Base-by-base conservation (phyloP, 768 basidiomycete species). In the Lactifluus subvellereus region DNA sequence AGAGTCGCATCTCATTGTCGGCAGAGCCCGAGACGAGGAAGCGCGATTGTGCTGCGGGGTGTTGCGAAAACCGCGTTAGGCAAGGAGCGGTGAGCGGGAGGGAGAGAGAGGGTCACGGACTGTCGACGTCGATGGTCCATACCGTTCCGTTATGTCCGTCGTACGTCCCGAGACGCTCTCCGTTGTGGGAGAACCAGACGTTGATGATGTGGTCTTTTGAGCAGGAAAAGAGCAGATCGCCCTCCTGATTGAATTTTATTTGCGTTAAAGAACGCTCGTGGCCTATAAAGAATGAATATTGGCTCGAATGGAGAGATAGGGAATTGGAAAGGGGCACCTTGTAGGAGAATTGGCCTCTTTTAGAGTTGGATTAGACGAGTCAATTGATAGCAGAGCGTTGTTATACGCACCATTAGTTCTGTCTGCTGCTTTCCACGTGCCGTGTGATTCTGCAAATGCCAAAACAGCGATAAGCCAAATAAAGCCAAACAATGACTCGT, bases 201-300 rank as follows among this genome's bases (percentile, higher is more conserved):
- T 97, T 98, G 74, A 98, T 91, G 68, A 91, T 74, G 70, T 89
- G 83, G 74, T 99, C 97, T 81, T 99, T 99, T 69, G 93, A 94
- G 72, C 89, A 92, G 27, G 94, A 88, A 76, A 99, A 97, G 55
- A 99, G 80, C 16, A 99, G 81, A 76, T 98, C 97, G 67, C 97
- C 97, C 72, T 98, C 97, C 57, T 80, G 75, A 78, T 98, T 99
- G 82, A 92, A 98, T 78, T 93, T 94, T 83, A 98, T 91, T 78
- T 98, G 94, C 8, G 95, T 98, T 71, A 98, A 79, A 55, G 96
- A 90, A 72, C 96, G 93, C 79, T 98, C 94, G 77, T 99, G 95
- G 69, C 96, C 95, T 93, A 69, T 33, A 43, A 62, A 57, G 13
- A 32, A 22, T 54, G n/a, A 49, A 16, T 5, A 16, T 33, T 43